These are phyloP conservation scores for Myxozyma neotropica DNA, from an alignment of 805 yeast genomes.

Conservation along the genomic window DNA sequence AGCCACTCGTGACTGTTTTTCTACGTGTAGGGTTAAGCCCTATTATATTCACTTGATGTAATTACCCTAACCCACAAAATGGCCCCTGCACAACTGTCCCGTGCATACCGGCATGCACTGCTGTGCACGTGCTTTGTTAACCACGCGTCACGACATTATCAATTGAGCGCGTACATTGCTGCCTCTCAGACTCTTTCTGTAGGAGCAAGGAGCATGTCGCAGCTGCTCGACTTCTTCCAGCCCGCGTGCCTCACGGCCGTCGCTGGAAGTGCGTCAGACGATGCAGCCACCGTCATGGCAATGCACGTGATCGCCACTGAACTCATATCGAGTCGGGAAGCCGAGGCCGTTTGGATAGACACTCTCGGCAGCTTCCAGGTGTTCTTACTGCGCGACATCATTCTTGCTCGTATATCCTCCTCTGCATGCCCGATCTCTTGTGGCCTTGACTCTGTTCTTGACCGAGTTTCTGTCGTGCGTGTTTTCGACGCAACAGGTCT, in stretches of 20 bases:
- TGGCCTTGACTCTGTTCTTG: neutral
- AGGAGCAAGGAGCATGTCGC: neutral
- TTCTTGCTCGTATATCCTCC: neutral
- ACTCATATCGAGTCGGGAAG: neutral
- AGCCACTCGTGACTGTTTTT: constrained; percentile 6
- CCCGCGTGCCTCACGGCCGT: constrained; percentile 11
- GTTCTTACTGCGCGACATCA: constrained; percentile 15
- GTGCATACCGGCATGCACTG: too few relatives aligned
- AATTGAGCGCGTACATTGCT: neutral
- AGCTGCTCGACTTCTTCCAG: constrained; percentile 13
- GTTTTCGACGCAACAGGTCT: constrained; percentile 26
- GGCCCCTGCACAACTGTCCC: neutral
- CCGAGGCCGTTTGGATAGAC: constrained; percentile 26
- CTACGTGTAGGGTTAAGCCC: constrained; percentile 4
- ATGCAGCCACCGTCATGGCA: constrained; percentile 9
- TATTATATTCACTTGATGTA: neutral
- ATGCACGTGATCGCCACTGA: constrained; percentile 25
- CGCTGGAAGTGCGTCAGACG: constrained; percentile 9
- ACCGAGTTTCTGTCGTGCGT: constrained; percentile 16
- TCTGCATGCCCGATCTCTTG: too few relatives aligned
- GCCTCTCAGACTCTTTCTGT: neutral
- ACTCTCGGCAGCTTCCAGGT: constrained; percentile 23
- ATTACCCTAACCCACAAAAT: too few relatives aligned
- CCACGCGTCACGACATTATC: neutral
- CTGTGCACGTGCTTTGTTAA: too few relatives aligned